Evolutionary conservation across 805 yeast genomes (phyloP).

Genomic region (Candida tibetensis): DNA sequence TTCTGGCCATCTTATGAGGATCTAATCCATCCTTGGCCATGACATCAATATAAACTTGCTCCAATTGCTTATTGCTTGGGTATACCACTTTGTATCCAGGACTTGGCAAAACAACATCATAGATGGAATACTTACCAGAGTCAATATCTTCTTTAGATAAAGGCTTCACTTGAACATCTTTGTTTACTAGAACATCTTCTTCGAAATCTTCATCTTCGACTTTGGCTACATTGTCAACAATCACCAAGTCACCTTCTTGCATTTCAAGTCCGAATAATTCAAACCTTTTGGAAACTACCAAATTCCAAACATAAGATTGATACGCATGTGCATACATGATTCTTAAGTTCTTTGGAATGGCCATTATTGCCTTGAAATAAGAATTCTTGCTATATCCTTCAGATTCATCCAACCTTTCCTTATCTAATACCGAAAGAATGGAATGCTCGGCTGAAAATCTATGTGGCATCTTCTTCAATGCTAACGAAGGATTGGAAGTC

Average conservation of each 20-base stretch:
- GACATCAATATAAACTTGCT: constrained; percentile 58
- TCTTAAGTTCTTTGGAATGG: constrained; percentile 87
- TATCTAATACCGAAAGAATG: constrained; percentile 59
- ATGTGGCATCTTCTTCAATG: constrained; percentile 79
- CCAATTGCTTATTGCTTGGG: constrained; percentile 64
- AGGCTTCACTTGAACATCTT: constrained; percentile 64
- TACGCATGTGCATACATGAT: constrained; percentile 97
- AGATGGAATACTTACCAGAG: constrained; percentile 57
- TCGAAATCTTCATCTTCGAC: constrained; percentile 42
- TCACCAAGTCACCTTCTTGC: constrained; percentile 79
- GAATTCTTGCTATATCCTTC: constrained; percentile 47
- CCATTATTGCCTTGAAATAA: constrained; percentile 78
- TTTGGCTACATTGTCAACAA: constrained; percentile 26
- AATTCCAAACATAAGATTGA: constrained; percentile 94
- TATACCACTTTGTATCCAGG: constrained; percentile 94
- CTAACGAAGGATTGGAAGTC: constrained; percentile 60
- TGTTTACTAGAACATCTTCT: constrained; percentile 65
- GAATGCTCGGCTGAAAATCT: constrained; percentile 83
- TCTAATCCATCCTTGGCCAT: constrained; percentile 83
- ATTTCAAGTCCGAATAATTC: constrained; percentile 65
- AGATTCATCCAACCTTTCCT: constrained; percentile 44
- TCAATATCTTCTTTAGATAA: constrained; percentile 73
- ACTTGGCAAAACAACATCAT: constrained; percentile 89
- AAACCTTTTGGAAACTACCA: constrained; percentile 74
- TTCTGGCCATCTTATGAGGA: constrained; percentile 81